Conservation (phyloP, 768 basidiomycete species). For the Termitomyces sp. region DNA sequence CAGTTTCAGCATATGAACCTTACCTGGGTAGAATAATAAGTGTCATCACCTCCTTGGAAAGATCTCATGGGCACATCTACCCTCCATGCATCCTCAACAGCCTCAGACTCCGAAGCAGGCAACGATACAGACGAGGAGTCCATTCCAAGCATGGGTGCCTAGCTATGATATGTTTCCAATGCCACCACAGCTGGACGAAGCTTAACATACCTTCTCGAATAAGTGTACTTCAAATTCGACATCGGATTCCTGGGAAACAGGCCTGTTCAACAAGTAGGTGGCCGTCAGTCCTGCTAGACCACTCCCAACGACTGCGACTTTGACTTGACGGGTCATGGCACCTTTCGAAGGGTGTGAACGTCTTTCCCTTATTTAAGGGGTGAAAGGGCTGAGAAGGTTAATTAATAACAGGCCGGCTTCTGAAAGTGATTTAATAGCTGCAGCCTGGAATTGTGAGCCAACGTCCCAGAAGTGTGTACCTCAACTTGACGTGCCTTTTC, state of each 20-base stretch:
- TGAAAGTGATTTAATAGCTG: neutral
- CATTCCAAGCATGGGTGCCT: conserved; percentile 62
- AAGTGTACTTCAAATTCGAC: conserved; percentile 63
- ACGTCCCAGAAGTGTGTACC: neutral
- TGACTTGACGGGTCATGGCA: conserved; percentile 36
- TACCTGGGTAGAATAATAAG: neutral
- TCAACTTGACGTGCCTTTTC: neutral
- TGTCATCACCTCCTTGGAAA: conserved; percentile 64
- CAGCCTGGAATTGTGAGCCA: neutral
- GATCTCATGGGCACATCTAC: conserved; percentile 81
- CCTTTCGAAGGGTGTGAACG: neutral
- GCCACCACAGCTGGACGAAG: neutral
- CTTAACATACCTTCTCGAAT: conserved; percentile 60
- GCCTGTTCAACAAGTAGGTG: conserved; percentile 47
- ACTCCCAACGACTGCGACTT: conserved; percentile 66
- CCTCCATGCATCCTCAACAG: conserved; percentile 36
- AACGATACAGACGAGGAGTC: conserved; percentile 57
- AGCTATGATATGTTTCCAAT: neutral
- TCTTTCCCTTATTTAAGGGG: neutral
- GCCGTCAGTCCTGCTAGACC: conserved; percentile 72
- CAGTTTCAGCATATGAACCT: neutral
- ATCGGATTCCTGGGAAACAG: conserved; percentile 23
- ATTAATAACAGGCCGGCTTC: neutral
- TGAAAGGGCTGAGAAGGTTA: neutral
- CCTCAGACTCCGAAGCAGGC: conserved; percentile 23